A percentile compares a stretch with the other conserved stretches of the same genome.
These are phyloP conservation scores for Claviceps sp. DNA, from an alignment of 2,329 filamentous ascomycete species.

Conservation along the genomic window DNA sequence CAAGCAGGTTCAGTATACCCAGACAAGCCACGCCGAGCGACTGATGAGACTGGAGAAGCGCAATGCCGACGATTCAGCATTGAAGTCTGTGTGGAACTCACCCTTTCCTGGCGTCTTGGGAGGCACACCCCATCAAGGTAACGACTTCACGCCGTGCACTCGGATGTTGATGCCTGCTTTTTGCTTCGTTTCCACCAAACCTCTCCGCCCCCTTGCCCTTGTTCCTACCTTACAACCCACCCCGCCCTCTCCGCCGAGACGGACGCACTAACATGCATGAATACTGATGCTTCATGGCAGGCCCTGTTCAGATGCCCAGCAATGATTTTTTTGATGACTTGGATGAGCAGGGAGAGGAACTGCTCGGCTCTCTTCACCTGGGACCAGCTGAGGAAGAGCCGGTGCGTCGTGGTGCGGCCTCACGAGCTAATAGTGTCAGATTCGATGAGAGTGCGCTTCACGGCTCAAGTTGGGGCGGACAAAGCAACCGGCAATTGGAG, in stretches of 20 bases:
- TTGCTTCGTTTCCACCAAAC: neutral
- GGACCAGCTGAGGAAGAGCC: slow-evolving; percentile 74
- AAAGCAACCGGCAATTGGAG: slow-evolving; percentile 67
- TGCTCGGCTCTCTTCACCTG: slow-evolving; percentile 69
- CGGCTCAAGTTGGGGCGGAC: slow-evolving; percentile 65
- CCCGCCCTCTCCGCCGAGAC: no score
- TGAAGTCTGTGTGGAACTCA: slow-evolving; percentile 86
- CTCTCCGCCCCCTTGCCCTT: neutral
- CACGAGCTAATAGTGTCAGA: slow-evolving; percentile 88
- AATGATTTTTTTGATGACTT: slow-evolving; percentile 80
- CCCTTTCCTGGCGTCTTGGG: slow-evolving; percentile 79
- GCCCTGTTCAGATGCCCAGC: slow-evolving; percentile 65
- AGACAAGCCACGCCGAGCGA: slow-evolving; percentile 48
- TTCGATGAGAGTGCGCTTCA: slow-evolving; percentile 95
- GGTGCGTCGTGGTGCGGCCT: slow-evolving; percentile 71
- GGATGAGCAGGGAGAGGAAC: slow-evolving; percentile 70
- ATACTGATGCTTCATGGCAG: slow-evolving; percentile 29
- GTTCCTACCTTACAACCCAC: neutral
- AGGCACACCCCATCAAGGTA: slow-evolving; percentile 79
- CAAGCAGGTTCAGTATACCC: slow-evolving; percentile 51
- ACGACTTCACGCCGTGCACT: slow-evolving; percentile 16
- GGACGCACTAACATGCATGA: neutral
- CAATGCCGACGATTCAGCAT: slow-evolving; percentile 51
- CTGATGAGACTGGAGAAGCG: slow-evolving; percentile 50
- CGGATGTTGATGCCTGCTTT: neutral